Evolutionary conservation across 208 protist species (phyloP).

Genomic region (Angomonas deanei): DNA sequence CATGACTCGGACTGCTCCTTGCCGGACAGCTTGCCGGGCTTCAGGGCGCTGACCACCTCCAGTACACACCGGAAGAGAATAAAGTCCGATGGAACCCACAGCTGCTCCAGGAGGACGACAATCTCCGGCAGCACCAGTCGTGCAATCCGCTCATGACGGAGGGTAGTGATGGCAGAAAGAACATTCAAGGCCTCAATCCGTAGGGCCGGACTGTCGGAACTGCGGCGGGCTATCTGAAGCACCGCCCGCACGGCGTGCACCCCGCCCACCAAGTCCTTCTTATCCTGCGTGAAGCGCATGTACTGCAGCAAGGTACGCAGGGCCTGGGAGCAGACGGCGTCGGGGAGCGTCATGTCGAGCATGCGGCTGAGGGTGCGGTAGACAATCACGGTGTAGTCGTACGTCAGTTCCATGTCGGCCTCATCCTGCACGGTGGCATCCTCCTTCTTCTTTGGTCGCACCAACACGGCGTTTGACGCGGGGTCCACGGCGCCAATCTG

Average conservation of each 20-base stretch:
- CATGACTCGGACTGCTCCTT: slow-evolving; percentile 89
- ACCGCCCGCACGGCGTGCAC: slow-evolving; percentile 78
- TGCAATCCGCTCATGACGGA: slow-evolving; percentile 83
- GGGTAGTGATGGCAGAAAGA: slow-evolving; percentile 67
- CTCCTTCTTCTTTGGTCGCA: slow-evolving; percentile 56
- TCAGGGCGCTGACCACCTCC: slow-evolving; percentile 82
- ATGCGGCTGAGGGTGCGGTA: slow-evolving; percentile 86
- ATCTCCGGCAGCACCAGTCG: slow-evolving; percentile 83
- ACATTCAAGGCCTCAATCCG: slow-evolving; percentile 85
- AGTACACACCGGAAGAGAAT: slow-evolving; percentile 78
- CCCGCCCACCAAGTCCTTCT: slow-evolving; percentile 77
- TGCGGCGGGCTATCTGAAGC: slow-evolving; percentile 69
- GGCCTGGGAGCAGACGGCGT: slow-evolving; percentile 76
- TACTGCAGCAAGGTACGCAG: slow-evolving; percentile 85
- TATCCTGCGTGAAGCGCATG: slow-evolving; percentile 72
- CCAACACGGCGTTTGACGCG: slow-evolving; percentile 38
- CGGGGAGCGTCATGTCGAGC: slow-evolving; percentile 76
- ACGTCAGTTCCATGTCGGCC: slow-evolving; percentile 85
- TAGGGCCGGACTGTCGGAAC: slow-evolving; percentile 64
- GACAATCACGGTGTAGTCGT: slow-evolving; percentile 89
- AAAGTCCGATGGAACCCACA: slow-evolving; percentile 80
- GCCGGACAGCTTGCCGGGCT: slow-evolving; percentile 83
- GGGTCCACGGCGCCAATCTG: slow-evolving; percentile 85
- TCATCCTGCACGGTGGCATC: slow-evolving; percentile 71
- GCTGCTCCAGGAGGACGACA: slow-evolving; percentile 83